Evolutionary conservation across 306 rosid genomes (phyloP).

Genomic region (Vigna nakashimae): DNA sequence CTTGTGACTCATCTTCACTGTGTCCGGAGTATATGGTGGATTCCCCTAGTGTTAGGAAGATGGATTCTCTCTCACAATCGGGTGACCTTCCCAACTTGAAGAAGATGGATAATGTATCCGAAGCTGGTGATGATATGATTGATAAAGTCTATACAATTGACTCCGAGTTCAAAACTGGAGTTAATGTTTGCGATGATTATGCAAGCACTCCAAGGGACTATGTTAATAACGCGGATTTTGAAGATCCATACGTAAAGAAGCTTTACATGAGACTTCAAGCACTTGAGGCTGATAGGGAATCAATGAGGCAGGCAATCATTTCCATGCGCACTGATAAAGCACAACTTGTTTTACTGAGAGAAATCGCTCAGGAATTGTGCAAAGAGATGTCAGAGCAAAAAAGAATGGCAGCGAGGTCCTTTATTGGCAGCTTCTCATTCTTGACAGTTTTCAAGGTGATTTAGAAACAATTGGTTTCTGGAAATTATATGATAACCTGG

Average conservation of each 20-base stretch:
- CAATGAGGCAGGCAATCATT: conserved; percentile 94
- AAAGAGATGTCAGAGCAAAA: conserved; percentile 75
- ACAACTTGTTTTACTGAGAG: conserved; percentile 84
- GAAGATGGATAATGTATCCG: conserved; percentile 75
- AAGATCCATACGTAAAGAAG: conserved; percentile 80
- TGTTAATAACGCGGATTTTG: conserved; percentile 52
- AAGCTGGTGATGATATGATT: conserved; percentile 73
- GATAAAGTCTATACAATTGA: conserved; percentile 92
- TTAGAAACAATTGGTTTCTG: background rate
- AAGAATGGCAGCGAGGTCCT: conserved; percentile 53
- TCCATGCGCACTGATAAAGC: conserved; percentile 95
- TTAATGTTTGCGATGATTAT: conserved; percentile 55
- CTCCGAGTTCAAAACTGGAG: conserved; percentile 68
- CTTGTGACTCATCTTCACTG: conserved; percentile 65
- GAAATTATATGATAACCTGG: background rate
- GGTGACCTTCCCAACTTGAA: conserved; percentile 65
- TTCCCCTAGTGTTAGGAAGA: conserved; percentile 76
- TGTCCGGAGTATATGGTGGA: conserved; percentile 56
- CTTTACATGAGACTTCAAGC: conserved; percentile 94
- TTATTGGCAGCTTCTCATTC: conserved; percentile 55
- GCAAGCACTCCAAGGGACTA: conserved; percentile 62
- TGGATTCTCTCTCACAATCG: conserved; percentile 53
- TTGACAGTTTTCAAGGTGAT: conserved; percentile 73
- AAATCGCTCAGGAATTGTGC: conserved; percentile 92
- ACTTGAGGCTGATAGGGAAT: conserved; percentile 98